These are phyloP conservation scores for Microsporum audouinii DNA, from an alignment of 2,329 filamentous ascomycete species.

Conservation along the genomic window DNA sequence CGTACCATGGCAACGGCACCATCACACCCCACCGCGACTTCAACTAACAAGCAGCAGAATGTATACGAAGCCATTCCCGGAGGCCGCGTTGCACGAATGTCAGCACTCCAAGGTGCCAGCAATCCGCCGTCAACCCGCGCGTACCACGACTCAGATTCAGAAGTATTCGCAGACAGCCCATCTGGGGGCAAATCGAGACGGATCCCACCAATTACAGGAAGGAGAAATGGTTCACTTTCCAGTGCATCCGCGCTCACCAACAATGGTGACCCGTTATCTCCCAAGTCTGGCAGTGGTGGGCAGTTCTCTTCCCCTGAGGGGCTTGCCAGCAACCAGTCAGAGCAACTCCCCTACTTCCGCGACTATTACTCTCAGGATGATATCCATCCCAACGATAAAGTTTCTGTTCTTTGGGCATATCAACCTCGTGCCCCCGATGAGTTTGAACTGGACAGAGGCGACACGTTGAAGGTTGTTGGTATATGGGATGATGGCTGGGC, in stretches of 20 bases:
- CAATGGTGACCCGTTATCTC: conserved; percentile 57
- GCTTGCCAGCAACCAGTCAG: conserved; percentile 77
- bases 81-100: conserved; percentile 89
- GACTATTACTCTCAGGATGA: conserved; percentile 98
- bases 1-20: conserved; percentile 33
- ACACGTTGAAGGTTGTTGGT: conserved; percentile 95
- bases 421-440: conserved; percentile 88
- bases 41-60: conserved; percentile 24
- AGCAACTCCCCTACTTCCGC: conserved; percentile 92
- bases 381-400: conserved; percentile 80
- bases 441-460: conserved; percentile 82
- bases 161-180: conserved; percentile 60
- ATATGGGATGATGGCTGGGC: conserved; percentile 99
- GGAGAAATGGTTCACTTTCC: conserved; percentile 78
- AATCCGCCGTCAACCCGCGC: conserved; percentile 46
- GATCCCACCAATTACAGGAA: conserved; percentile 39
- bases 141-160: conserved; percentile 49
- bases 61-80: conserved; percentile 70
- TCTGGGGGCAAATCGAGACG: conserved; percentile 48
- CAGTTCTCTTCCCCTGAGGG: conserved; percentile 77
- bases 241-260: conserved; percentile 64
- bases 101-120: conserved; percentile 65
- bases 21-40: conserved; percentile 31
- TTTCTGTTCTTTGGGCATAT: conserved; percentile 91
- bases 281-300: conserved; percentile 52